phyloP scores from a whole-genome alignment of 192 early-diverging fungal genomes.

The Phlyctochytrium bullatum region DNA sequence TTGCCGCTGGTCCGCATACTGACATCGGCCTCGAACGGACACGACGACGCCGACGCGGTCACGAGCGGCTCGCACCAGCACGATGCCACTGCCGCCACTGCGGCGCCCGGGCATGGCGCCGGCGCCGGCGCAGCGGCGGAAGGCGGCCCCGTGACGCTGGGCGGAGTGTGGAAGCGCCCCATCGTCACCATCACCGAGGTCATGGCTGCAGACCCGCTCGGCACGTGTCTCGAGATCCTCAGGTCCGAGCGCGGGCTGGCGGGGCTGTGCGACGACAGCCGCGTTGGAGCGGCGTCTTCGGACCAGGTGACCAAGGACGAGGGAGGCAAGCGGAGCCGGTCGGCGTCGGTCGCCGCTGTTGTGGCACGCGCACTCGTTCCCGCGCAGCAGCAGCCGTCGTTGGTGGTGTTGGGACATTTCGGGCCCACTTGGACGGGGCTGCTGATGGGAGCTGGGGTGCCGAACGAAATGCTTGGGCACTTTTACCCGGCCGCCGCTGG shows the following conservation, averaged over 20 bases:
- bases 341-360: too few relatives aligned
- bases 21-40: constrained; percentile 1
- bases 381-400: too few relatives aligned
- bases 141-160: background rate
- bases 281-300: too few relatives aligned
- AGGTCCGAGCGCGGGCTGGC: background rate
- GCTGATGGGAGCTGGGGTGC: background rate
- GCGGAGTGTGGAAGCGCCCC: background rate
- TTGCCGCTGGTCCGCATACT: background rate
- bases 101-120: background rate
- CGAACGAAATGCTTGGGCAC: background rate
- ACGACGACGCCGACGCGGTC: too few relatives aligned
- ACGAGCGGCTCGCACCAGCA: too few relatives aligned
- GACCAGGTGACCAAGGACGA: background rate
- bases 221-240: background rate
- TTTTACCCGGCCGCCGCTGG: background rate
- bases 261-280: too few relatives aligned
- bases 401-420: constrained; percentile 1
- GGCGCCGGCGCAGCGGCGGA: background rate
- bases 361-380: too few relatives aligned
- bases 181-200: constrained; percentile 7
- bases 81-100: too few relatives aligned
- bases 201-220: background rate
- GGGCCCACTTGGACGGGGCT: background rate
- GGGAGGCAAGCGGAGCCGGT: too few relatives aligned